A percentile compares a stretch with the other conserved stretches of the same genome.
Evolutionary conservation across 805 yeast genomes (phyloP).

Genomic region (Scheffersomyces ergatensis): DNA sequence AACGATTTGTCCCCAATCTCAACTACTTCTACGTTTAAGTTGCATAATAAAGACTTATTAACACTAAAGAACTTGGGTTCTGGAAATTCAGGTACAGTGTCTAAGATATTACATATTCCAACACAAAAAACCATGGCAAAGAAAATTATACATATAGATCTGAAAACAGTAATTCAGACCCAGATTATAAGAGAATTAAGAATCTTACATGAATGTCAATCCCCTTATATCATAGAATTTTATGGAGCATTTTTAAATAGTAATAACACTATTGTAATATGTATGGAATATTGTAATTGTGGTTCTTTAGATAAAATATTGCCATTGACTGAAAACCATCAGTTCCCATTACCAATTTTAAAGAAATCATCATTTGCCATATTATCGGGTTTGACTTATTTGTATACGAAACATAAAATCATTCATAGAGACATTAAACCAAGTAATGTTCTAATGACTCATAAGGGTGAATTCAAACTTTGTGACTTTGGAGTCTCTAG

Average conservation of each 20-base stretch:
- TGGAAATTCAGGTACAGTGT: slow-evolving; percentile 93
- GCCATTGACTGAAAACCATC: slow-evolving; percentile 40
- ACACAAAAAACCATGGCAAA: slow-evolving; percentile 87
- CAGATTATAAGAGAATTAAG: slow-evolving; percentile 87
- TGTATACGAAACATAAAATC: slow-evolving; percentile 80
- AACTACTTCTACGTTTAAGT: slow-evolving; percentile 28
- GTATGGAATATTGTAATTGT: slow-evolving; percentile 96
- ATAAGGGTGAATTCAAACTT: slow-evolving; percentile 81
- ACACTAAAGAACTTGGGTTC: slow-evolving; percentile 78
- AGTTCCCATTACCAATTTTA: slow-evolving; percentile 60
- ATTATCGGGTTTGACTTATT: slow-evolving; percentile 73
- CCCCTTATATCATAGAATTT: slow-evolving; percentile 80
- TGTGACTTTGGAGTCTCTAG: slow-evolving; percentile 98
- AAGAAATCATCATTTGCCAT: slow-evolving; percentile 76
- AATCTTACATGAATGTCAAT: slow-evolving; percentile 86
- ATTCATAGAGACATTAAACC: slow-evolving; percentile 97
- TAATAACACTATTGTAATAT: slow-evolving; percentile 72
- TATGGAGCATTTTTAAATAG: slow-evolving; percentile 80
- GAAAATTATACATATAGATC: slow-evolving; percentile 82
- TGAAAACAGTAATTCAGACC: slow-evolving; percentile 70
- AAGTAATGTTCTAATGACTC: slow-evolving; percentile 84
- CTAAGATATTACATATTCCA: slow-evolving; percentile 85
- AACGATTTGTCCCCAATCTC: slow-evolving; percentile 27
- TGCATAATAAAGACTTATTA: slow-evolving; percentile 60
- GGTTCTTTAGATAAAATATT: slow-evolving; percentile 84